A percentile compares a stretch with the other conserved stretches of the same genome.
Conservation (phyloP, 1,284 basidiomycete genomes). For the Tylopilus sp. region DNA sequence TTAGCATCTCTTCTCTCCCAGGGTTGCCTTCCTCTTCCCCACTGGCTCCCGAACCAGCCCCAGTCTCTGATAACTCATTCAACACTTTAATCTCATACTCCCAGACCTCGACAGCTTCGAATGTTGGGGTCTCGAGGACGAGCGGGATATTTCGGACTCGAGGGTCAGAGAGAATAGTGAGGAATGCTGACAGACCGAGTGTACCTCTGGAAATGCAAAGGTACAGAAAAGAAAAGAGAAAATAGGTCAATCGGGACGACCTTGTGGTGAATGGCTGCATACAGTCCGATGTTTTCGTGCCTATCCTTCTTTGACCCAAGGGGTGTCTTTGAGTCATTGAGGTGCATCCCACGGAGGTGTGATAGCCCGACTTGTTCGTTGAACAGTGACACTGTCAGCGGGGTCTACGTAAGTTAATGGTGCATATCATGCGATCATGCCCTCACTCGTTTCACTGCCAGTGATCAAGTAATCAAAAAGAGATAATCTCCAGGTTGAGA, state of each 20-base stretch:
- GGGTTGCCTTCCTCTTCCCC: background rate
- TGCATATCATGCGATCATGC: background rate
- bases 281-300: slow-evolving; percentile 83
- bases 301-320: slow-evolving; percentile 68
- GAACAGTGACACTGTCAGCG: slow-evolving; percentile 54
- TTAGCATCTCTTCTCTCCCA: slow-evolving; percentile 2
- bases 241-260: background rate
- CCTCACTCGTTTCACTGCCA: slow-evolving; percentile 25
- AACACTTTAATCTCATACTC: slow-evolving; percentile 63
- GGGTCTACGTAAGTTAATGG: background rate
- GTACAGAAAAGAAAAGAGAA: background rate
- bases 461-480: slow-evolving; percentile 9
- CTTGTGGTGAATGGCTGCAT: slow-evolving; percentile 4
- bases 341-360: slow-evolving; percentile 76
- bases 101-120: slow-evolving; percentile 65
- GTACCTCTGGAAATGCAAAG: slow-evolving; percentile 46
- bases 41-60: background rate
- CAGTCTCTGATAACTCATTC: slow-evolving; percentile 41
- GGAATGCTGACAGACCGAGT: slow-evolving; percentile 62
- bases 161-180: slow-evolving; percentile 63
- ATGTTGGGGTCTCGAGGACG: slow-evolving; percentile 75
- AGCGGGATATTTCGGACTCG: slow-evolving; percentile 70
- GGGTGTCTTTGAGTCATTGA: slow-evolving; percentile 76
- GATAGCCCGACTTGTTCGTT: slow-evolving; percentile 62
- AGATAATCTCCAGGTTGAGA: background rate